Conservation (phyloP, 2,329 filamentous ascomycete species). For the Blastomyces parvus region DNA sequence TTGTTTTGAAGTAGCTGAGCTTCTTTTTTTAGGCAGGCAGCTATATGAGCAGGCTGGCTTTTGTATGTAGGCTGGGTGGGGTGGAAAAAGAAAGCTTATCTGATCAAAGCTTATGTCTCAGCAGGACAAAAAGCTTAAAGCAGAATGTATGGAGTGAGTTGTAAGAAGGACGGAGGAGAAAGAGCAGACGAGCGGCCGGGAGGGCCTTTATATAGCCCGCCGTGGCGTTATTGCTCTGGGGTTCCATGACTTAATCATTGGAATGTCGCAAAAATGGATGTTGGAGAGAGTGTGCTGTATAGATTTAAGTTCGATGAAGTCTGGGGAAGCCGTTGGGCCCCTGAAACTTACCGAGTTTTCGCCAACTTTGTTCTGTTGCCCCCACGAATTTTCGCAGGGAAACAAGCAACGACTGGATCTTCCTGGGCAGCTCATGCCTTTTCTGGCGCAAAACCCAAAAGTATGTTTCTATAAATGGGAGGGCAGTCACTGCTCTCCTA, state of each 20-base stretch:
- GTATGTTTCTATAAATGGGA: no score
- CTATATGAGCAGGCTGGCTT: not conserved
- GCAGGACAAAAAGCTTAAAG: not conserved
- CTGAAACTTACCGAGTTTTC: not conserved
- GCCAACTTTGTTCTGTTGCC: not conserved
- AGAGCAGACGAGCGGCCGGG: not conserved
- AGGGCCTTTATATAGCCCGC: not conserved
- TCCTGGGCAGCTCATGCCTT: no score
- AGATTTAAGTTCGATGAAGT: not conserved
- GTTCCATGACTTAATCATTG: not conserved
- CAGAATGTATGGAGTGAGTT: not conserved
- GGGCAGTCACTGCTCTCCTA: no score
- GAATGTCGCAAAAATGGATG: not conserved
- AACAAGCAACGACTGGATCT: no score
- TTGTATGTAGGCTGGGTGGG: not conserved
- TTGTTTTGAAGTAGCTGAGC: not conserved
- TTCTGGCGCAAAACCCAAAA: no score
- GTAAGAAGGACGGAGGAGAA: not conserved
- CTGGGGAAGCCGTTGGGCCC: not conserved
- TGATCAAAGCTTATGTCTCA: not conserved
- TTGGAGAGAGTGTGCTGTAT: not conserved
- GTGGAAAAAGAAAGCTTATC: not conserved
- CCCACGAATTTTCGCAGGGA: no score
- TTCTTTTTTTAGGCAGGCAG: not conserved
- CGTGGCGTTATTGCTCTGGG: not conserved